Conservation (phyloP, 371 early-diverging fungal species). For the Rhizopus arrhizus region DNA sequence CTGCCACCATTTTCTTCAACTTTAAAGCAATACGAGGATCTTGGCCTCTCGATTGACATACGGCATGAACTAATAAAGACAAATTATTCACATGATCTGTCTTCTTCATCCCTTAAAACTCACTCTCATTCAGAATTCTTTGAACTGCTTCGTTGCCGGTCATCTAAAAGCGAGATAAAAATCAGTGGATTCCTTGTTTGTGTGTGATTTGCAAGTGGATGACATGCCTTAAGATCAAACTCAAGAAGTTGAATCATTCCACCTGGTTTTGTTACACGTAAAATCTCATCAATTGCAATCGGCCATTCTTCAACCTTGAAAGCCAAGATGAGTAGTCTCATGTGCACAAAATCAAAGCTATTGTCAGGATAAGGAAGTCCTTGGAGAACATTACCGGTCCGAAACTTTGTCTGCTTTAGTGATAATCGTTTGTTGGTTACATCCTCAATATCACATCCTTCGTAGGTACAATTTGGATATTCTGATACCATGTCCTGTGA, state of each 20-base stretch:
- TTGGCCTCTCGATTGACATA: neutral
- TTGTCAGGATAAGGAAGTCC: constrained; percentile 21
- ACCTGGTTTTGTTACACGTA: constrained; percentile 54
- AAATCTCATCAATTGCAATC: constrained; percentile 32
- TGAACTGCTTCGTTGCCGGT: neutral
- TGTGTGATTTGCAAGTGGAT: neutral
- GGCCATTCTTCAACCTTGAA: constrained; percentile 42
- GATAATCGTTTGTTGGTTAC: constrained; percentile 4
- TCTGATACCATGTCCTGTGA: constrained; percentile 36
- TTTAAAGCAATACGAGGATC: neutral
- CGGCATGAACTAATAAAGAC: too few relatives aligned
- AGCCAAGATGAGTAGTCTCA: constrained; percentile 47
- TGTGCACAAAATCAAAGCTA: constrained; percentile 39
- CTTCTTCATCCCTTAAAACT: too few relatives aligned
- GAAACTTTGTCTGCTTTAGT: constrained; percentile 15
- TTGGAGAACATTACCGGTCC: constrained; percentile 29
- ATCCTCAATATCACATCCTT: constrained; percentile 34
- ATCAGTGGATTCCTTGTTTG: too few relatives aligned
- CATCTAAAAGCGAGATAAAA: neutral
- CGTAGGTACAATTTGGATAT: constrained; percentile 37
- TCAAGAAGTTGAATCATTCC: constrained; percentile 50
- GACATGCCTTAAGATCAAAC: neutral
- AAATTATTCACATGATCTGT: too few relatives aligned
- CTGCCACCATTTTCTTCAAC: neutral
- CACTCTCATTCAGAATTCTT: too few relatives aligned